Base-by-base conservation (phyloP, 106 monocot genomes). In the Alisma plantagoaquatica region DNA sequence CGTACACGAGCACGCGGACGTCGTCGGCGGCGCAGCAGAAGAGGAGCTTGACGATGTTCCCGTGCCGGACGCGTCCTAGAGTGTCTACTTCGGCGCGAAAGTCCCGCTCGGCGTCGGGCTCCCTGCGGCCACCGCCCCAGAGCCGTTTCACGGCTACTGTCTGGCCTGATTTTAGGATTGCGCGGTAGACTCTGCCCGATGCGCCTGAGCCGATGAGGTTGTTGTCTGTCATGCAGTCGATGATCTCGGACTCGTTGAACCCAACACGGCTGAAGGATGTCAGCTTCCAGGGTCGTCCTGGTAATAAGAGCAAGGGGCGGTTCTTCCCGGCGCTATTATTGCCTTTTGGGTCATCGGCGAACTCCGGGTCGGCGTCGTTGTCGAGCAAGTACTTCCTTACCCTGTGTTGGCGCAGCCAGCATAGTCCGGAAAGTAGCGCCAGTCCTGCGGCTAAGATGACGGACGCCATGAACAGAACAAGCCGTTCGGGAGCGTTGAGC, bases 21-120 rank as follows among this genome's bases (percentile, higher is more conserved):
- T 73, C 76, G 31, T 70, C 76, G 21, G 72, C 51, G 44, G 69
- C 33, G 76, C 76, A 82, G 76, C 69, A 82, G 48, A 82, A 70
- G 49, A 82, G 67, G 12, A 82, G 73, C 65, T 77, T 82, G 38
- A 82, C 76, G 52, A 82, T 77, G 51, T 82, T 82, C 10, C 47
- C 62, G 47, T 82, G 82, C 56, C 82, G 64, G 24, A 76, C 68
- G 12, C 68, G 46, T 10, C 76, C 76, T 61, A 81, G 23, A 2
- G 81, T 76, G 42, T 73, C 73, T 14, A 80, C 63, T 30, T 80
- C 80, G 9, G 80, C 46, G 32, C 41, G 43, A 62, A 82, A 82
- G 5, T 41, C 73, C 14, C 52, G 17, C 29, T 65, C 82, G 27
- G 57, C 23, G 1, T 50, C 44, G 33, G 70, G 46, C 29, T 69